phyloP scores from a whole-genome alignment of 1,284 basidiomycete species.

The Afroboletus lepidellus region DNA sequence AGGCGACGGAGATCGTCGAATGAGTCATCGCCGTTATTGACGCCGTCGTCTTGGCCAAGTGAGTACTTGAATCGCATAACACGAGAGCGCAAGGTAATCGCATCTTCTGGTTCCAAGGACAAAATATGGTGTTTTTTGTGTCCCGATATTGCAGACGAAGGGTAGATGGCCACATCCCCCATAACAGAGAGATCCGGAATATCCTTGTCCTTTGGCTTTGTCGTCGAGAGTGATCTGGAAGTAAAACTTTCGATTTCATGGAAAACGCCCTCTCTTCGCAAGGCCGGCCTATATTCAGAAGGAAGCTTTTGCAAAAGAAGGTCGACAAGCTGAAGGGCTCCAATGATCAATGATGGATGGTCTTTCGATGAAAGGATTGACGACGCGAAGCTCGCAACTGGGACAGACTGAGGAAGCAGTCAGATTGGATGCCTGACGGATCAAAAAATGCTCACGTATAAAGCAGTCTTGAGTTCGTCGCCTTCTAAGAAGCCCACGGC shows the following conservation, averaged over 20 bases:
- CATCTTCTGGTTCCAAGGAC: slow-evolving; percentile 80
- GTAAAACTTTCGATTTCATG: slow-evolving; percentile 85
- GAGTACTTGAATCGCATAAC: slow-evolving; percentile 82
- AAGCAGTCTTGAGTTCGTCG: slow-evolving; percentile 70
- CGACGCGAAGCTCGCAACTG: slow-evolving; percentile 89
- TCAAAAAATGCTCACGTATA: slow-evolving; percentile 53
- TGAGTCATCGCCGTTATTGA: slow-evolving; percentile 62
- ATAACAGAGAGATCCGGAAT: slow-evolving; percentile 38
- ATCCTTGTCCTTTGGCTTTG: slow-evolving; percentile 56
- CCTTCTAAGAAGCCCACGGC: slow-evolving; percentile 85
- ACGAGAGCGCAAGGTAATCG: slow-evolving; percentile 84
- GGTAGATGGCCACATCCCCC: slow-evolving; percentile 35
- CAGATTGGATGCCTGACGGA: slow-evolving; percentile 3
- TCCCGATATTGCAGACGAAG: slow-evolving; percentile 50
- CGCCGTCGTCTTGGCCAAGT: slow-evolving; percentile 54
- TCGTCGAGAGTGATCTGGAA: slow-evolving; percentile 54
- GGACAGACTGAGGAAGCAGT: slow-evolving; percentile 62
- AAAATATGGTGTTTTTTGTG: slow-evolving; percentile 66
- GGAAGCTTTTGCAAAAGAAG: slow-evolving; percentile 82
- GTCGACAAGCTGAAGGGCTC: slow-evolving; percentile 89
- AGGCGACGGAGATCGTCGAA: slow-evolving; percentile 64
- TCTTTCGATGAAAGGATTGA: slow-evolving; percentile 91
- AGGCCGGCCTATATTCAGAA: slow-evolving; percentile 79
- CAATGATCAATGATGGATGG: slow-evolving; percentile 80
- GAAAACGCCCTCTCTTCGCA: slow-evolving; percentile 91